Evolutionary conservation across 2,329 filamentous ascomycete species (phyloP).

Genomic region (Cercospora zeina): DNA sequence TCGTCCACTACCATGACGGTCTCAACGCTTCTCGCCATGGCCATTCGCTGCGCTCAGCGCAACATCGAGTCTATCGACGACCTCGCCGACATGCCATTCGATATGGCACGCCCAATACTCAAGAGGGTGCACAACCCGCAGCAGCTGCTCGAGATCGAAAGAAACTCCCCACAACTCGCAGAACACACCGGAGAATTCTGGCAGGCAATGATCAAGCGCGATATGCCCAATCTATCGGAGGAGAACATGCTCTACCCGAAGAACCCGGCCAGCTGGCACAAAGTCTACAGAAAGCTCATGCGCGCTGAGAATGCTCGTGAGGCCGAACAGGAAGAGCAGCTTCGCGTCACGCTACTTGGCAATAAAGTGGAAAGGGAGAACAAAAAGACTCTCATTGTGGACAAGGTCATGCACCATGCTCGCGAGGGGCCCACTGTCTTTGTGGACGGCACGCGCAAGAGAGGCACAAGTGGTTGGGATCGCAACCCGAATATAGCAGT

Average conservation of each 20-base stretch:
- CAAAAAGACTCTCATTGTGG: slow-evolving; percentile 47
- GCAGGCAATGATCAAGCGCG: slow-evolving; percentile 73
- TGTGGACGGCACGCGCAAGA: slow-evolving; percentile 27
- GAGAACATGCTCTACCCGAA: slow-evolving; percentile 64
- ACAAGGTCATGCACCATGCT: slow-evolving; percentile 27
- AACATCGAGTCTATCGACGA: slow-evolving; percentile 58
- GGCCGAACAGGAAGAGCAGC: slow-evolving; percentile 36
- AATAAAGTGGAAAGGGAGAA: slow-evolving; percentile 60
- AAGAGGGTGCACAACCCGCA: slow-evolving; percentile 68
- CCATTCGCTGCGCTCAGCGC: slow-evolving; percentile 44
- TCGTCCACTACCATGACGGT: slow-evolving; percentile 33
- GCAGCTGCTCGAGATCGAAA: slow-evolving; percentile 72
- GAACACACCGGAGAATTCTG: slow-evolving; percentile 72
- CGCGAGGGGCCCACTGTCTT: slow-evolving; percentile 22
- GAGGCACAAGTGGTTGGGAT: background rate
- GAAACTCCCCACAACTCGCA: slow-evolving; percentile 72
- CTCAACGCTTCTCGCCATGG: slow-evolving; percentile 44
- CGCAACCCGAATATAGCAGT: slow-evolving; percentile 8
- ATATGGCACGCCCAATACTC: slow-evolving; percentile 67
- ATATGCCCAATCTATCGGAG: slow-evolving; percentile 64
- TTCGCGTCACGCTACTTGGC: slow-evolving; percentile 58
- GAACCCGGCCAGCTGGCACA: slow-evolving; percentile 71
- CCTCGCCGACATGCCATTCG: slow-evolving; percentile 70
- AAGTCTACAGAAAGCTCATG: slow-evolving; percentile 63
- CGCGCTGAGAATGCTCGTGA: slow-evolving; percentile 44